phyloP scores from a whole-genome alignment of 768 basidiomycete species.

The Daedaleopsis sinensis region DNA sequence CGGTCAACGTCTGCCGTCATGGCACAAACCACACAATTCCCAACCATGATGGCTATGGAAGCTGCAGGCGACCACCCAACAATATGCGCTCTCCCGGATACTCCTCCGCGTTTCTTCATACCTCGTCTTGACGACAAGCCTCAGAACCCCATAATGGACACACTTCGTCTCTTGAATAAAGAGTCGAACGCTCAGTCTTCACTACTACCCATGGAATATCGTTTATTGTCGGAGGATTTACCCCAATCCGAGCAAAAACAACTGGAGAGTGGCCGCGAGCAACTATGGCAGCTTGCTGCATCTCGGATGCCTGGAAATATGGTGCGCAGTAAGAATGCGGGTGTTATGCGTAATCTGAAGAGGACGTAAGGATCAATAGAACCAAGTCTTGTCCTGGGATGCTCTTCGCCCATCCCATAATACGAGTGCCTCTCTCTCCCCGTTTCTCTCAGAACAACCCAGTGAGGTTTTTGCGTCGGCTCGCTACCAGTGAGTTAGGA shows the following conservation, averaged over 20 bases:
- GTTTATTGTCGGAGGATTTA: conserved; percentile 9
- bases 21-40: background rate
- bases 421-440: conserved; percentile 39
- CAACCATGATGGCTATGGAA: background rate
- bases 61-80: background rate
- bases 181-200: background rate
- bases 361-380: background rate
- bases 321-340: background rate
- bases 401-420: conserved; percentile 42
- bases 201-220: conserved; percentile 6
- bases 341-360: background rate
- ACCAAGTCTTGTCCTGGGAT: conserved; percentile 59
- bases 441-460: conserved; percentile 75
- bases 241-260: conserved; percentile 1
- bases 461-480: conserved; percentile 53
- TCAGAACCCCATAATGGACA: conserved; percentile 77
- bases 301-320: background rate
- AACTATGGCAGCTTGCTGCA: conserved; percentile 13
- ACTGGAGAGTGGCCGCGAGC: background rate
- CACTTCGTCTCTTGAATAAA: conserved; percentile 37
- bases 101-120: conserved; percentile 53
- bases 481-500: conserved; percentile 56
- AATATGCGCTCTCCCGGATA: conserved; percentile 11
- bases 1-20: background rate
- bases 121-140: conserved; percentile 69